Evolutionary conservation across 106 monocot species (phyloP), one percentile per base, ranked within the genome.

Genomic region (Dendrobium huoshanense): DNA sequence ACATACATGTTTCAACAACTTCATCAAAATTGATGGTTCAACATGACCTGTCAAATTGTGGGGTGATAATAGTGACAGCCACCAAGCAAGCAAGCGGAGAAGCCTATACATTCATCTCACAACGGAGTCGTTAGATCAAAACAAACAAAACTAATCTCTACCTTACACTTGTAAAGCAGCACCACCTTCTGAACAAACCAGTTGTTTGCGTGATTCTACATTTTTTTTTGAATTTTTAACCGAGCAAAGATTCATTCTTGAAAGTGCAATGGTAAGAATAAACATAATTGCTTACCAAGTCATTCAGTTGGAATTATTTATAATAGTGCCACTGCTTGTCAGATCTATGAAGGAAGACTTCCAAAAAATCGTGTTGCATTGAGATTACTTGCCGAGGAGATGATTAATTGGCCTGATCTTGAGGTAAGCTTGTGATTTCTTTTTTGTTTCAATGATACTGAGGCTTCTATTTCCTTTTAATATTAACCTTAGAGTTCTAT

Each of bases 341-440:
- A 96, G 96, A 89, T 96, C 40, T 33, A 92, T 81, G 92, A 92
- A 85, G 96, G 94, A 56, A 87, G 84, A 80, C 85, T 96, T 79
- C 96, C 96, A 55, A 72, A 90, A 40, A 82, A 96, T 73, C 88
- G 94, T 77, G 58, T 80, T 79, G 92, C 90, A 37, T 86, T 96
- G 27, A 83, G 75, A 51, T 77, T 94, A 44, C 96, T 96, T 82
- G 94, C 96, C 13, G 89, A 94, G 84, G 92, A 94, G 87, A 92
- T 96, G 92, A 24, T 81, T 47, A 84, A 94, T 64, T 96, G 96
- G 94, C 96, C 96, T 75, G 92, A 96, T 79, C 87, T 96, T 85
- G 96, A 96, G 92, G 96, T 96, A 82, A 45, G 41, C 22, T 56
- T n/a, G 47, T 70, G 55, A 72, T 70, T 33, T 76, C 41, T 1